Evolutionary conservation across 2,329 filamentous ascomycete species (phyloP).

Genomic region (Curvularia verruculosa): DNA sequence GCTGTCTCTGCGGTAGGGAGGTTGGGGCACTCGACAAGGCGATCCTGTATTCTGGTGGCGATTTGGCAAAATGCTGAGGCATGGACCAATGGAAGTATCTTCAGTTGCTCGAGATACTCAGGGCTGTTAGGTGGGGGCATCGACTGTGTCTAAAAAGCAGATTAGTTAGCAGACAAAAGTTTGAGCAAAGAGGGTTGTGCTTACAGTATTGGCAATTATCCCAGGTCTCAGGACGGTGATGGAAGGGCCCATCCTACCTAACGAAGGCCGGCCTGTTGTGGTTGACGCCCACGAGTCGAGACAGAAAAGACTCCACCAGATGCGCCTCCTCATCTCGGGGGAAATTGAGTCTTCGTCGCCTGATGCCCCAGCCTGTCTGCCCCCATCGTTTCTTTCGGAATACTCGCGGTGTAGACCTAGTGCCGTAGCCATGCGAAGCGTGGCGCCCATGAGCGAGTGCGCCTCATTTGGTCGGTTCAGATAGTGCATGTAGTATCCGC

Average conservation of each 20-base stretch:
- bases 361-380: slow-evolving; percentile 23
- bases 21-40: slow-evolving; percentile 71
- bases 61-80: slow-evolving; percentile 82
- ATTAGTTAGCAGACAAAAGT: slow-evolving; percentile 9
- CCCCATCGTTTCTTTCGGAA: slow-evolving; percentile 41
- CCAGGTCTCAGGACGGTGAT: slow-evolving; percentile 49
- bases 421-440: slow-evolving; percentile 75
- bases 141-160: slow-evolving; percentile 15
- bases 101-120: slow-evolving; percentile 61
- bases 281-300: slow-evolving; percentile 54
- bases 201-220: slow-evolving; percentile 40
- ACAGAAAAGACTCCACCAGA: slow-evolving; percentile 55
- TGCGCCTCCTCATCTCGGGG: slow-evolving; percentile 50
- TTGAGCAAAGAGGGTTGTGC: slow-evolving; percentile 4
- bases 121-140: slow-evolving; percentile 44
- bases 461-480: slow-evolving; percentile 79
- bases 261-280: slow-evolving; percentile 51
- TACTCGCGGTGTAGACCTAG: slow-evolving; percentile 74
- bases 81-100: slow-evolving; percentile 73
- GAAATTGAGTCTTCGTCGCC: slow-evolving; percentile 45
- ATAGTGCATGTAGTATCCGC: slow-evolving; percentile 79
- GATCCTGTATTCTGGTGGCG: slow-evolving; percentile 77
- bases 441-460: slow-evolving; percentile 73
- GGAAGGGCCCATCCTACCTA: slow-evolving; percentile 48
- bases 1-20: slow-evolving; percentile 70